A percentile compares a stretch with the other conserved stretches of the same genome.
Evolutionary conservation across 306 rosid genomes (phyloP).

Genomic region (Trifolium pratense): DNA sequence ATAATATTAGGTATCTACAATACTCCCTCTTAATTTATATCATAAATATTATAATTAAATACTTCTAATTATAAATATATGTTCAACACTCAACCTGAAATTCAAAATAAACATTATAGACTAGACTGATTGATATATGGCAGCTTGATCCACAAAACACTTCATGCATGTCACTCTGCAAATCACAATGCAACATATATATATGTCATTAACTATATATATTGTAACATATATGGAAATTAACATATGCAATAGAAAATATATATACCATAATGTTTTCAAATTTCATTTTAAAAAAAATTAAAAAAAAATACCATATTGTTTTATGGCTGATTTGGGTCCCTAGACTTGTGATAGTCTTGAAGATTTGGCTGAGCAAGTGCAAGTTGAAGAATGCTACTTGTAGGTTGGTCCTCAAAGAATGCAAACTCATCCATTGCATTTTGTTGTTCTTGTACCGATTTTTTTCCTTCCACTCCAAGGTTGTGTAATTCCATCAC

Average conservation of each 20-base stretch:
- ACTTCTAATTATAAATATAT: not conserved
- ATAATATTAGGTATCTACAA: conserved; percentile 14
- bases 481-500: conserved; percentile 49
- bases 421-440: conserved; percentile 43
- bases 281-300: no score
- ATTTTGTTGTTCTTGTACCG: conserved; percentile 24
- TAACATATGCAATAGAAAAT: not conserved
- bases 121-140: no score
- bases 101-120: not conserved
- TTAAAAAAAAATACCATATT: not conserved
- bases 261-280: not conserved
- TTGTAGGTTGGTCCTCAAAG: conserved; percentile 41
- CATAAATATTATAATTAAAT: not conserved
- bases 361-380: conserved; percentile 45
- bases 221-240: not conserved
- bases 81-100: conserved; percentile 4
- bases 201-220: not conserved
- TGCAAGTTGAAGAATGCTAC: conserved; percentile 49
- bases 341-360: not conserved
- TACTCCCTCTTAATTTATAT: not conserved
- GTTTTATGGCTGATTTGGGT: not conserved
- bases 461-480: conserved; percentile 40
- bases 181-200: not conserved
- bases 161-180: conserved; percentile 2
- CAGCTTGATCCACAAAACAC: no score